phyloP scores from a whole-genome alignment of 257 asterid species.

The Galeopsis tetrahit region DNA sequence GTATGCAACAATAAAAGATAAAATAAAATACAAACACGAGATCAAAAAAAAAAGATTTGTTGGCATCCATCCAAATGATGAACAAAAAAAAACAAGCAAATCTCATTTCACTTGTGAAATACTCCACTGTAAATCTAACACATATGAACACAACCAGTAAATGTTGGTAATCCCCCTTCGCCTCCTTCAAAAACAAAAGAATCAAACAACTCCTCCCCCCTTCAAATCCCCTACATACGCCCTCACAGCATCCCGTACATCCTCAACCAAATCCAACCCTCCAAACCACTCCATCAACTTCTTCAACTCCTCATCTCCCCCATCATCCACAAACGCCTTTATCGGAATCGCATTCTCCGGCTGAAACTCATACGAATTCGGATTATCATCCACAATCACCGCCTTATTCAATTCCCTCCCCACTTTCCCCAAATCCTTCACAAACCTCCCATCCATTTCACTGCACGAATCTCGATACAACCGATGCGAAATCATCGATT shows the following conservation, averaged over 20 bases:
- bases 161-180: conserved; percentile 30
- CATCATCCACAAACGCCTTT: conserved; percentile 68
- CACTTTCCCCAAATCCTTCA: conserved; percentile 70
- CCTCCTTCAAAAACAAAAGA: not conserved
- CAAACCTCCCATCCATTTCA: conserved; percentile 73
- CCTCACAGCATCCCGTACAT: conserved; percentile 68
- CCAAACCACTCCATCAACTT: conserved; percentile 60
- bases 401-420: conserved; percentile 76
- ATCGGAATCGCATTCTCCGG: conserved; percentile 79
- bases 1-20: no score
- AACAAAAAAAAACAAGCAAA: not conserved
- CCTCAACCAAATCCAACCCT: conserved; percentile 58
- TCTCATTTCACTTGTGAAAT: not conserved
- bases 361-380: conserved; percentile 72
- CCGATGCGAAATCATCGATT: conserved; percentile 55
- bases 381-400: conserved; percentile 87
- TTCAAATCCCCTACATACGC: conserved; percentile 38
- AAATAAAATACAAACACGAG: no score
- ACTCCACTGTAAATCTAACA: not conserved
- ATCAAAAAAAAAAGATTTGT: no score
- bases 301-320: conserved; percentile 70
- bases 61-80: no score
- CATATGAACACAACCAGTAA: conserved; percentile 44
- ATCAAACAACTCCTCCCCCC: not conserved
- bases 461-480: conserved; percentile 80